Conservation (phyloP, 768 basidiomycete species). For the Hemileccinum impolitum region DNA sequence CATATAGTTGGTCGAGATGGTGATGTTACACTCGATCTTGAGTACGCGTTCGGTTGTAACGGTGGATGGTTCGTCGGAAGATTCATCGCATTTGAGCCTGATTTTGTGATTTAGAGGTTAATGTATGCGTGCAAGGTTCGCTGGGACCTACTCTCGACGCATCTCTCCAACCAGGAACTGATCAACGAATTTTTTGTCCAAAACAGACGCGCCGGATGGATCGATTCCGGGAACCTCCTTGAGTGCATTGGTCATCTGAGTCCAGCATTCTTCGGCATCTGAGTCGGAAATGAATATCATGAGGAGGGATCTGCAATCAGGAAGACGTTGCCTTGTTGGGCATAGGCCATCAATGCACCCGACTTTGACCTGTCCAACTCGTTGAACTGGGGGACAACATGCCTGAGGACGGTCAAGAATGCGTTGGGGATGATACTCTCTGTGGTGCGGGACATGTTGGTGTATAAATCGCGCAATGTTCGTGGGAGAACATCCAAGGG, state of each 20-base stretch:
- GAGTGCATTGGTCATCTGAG: conserved; percentile 66
- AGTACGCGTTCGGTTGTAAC: conserved; percentile 67
- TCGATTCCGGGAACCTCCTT: conserved; percentile 59
- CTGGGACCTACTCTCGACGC: conserved; percentile 52
- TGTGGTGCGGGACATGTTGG: conserved; percentile 69
- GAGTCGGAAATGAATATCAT: conserved; percentile 4
- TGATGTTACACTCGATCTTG: conserved; percentile 93
- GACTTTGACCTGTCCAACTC: conserved; percentile 54
- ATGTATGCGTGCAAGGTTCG: conserved; percentile 11
- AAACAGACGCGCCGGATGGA: conserved; percentile 27
- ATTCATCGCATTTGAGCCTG: conserved; percentile 80
- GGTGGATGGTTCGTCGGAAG: conserved; percentile 70
- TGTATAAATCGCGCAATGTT: conserved; percentile 68
- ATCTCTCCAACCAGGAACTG: conserved; percentile 81
- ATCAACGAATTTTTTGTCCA: conserved; percentile 63
- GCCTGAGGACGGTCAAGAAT: conserved; percentile 71
- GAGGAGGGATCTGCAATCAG: not conserved
- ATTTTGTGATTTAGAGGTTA: conserved; percentile 12
- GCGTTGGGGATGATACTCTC: conserved; percentile 66
- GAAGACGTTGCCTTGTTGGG: conserved; percentile 65
- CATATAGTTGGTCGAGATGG: conserved; percentile 84
- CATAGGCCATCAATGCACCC: conserved; percentile 48
- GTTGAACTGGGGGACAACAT: conserved; percentile 86
- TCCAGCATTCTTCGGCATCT: conserved; percentile 93
- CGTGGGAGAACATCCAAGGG: conserved; percentile 42